Conservation (phyloP, 228 moss, liverwort and hornwort species). For the Sphagnum magellanicum region DNA sequence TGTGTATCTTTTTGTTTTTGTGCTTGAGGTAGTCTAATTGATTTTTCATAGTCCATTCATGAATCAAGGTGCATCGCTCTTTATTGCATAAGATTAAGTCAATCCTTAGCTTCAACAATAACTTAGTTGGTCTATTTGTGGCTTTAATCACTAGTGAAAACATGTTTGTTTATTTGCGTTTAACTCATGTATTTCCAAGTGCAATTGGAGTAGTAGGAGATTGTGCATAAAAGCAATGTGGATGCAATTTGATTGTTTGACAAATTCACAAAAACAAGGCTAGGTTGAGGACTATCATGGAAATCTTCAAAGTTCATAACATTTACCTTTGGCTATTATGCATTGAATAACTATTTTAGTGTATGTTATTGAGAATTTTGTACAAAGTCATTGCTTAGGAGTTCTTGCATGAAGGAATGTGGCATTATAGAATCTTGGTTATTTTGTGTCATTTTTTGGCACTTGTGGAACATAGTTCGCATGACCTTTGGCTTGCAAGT, state of each 20-base stretch:
- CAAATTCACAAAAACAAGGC: background rate
- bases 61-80: background rate
- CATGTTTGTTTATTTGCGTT: background rate
- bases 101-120: background rate
- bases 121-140: background rate
- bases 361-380: background rate
- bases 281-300: background rate
- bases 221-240: background rate
- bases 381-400: background rate
- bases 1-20: background rate
- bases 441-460: background rate
- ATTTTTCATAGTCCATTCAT: background rate
- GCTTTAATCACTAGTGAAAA: background rate
- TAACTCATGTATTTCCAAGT: background rate
- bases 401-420: background rate
- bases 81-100: background rate
- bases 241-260: background rate
- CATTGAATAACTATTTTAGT: background rate
- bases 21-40: background rate
- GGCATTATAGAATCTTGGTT: background rate
- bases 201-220: background rate
- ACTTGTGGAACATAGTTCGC: background rate
- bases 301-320: background rate
- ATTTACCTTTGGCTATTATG: background rate
- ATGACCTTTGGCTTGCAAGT: background rate